Evolutionary conservation across 495 filamentous ascomycete species (phyloP).

Genomic region (Delitschia confertaspora): DNA sequence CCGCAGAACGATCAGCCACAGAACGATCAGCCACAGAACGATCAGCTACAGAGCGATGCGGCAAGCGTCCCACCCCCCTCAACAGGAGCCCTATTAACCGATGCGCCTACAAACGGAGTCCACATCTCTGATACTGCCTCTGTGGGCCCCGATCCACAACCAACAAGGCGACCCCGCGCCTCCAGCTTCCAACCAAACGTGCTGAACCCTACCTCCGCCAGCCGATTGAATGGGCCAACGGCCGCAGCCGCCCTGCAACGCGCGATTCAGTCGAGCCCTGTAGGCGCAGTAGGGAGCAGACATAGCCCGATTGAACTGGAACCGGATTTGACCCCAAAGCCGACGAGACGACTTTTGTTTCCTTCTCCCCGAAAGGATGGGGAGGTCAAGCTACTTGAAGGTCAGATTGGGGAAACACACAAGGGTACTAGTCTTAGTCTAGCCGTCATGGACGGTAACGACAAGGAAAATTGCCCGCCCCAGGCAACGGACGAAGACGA

Average conservation of each 20-base stretch:
- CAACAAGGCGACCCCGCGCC: not conserved
- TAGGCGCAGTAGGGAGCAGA: conserved; percentile 53
- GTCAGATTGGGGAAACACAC: not conserved
- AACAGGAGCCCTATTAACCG: too few species aligned
- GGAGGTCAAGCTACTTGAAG: conserved; percentile 23
- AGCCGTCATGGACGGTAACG: conserved; percentile 39
- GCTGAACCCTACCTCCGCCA: too few species aligned
- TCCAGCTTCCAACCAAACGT: conserved; percentile 4
- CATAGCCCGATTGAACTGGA: conserved; percentile 59
- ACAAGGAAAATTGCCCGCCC: conserved; percentile 39
- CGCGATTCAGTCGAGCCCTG: conserved; percentile 65
- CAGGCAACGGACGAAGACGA: conserved; percentile 25
- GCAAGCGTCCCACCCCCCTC: too few species aligned
- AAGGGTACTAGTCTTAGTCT: not conserved
- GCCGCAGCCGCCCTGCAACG: conserved; percentile 50
- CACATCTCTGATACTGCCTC: not conserved
- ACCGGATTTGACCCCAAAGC: conserved; percentile 46
- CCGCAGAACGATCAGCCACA: too few species aligned
- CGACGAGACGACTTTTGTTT: conserved; percentile 72
- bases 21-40: too few species aligned
- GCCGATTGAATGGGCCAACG: conserved; percentile 26
- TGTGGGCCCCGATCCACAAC: not conserved
- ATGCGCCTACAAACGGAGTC: not conserved
- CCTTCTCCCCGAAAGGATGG: conserved; percentile 40
- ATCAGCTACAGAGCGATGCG: not conserved